Evolutionary conservation across 139 green algal genomes (phyloP), one percentile per base, ranked within the genome.

Genomic region (Tetraselmis chui): DNA sequence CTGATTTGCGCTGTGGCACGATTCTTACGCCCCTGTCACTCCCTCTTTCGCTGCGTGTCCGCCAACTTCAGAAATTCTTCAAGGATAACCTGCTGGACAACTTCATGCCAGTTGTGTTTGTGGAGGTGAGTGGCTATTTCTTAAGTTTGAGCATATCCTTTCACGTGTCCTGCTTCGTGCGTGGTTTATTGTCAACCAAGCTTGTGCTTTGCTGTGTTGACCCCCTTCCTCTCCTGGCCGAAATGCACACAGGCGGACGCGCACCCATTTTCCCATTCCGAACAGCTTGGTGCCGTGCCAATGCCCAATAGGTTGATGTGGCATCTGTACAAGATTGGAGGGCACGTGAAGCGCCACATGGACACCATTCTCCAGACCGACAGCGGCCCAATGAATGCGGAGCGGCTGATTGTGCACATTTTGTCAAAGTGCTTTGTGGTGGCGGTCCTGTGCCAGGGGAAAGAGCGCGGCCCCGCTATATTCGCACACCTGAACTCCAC

Each of bases 11-110:
- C 18, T 5, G 45, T 67, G 5, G 45, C 45, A 5, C 45, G 18
- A 18, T 18, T 67, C 11, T 25, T 18, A 18, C 45, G 11, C 45
- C 45, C 45, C 45, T 18, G 11, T 18, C 45, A 5, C 18, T 67
- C 45, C 45, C 45, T 18, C 45, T 18, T 67, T 25, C 18, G 45
- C 11, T 67, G 18, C 18, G 11, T 67, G 5, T 5, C 45, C 45
- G 45, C 45, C 45, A n/a, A n/a, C n/a, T n/a, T n/a, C n/a, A 67
- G 45, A 67, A 67, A 67, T 67, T 67, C 45, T 67, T 67, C 45
- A 67, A 67, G 45, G 45, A 67, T 5, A 67, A 67, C 45, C 45
- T 67, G 45, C 45, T 67, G 45, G 45, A 67, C 45, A 67, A 67
- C 45, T 67, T 25, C 45, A 67, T 67, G 45, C 45, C 45, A 25